These are phyloP conservation scores for Peronospora tabacina DNA, from an alignment of 352 stramenopile species.

Conservation along the genomic window DNA sequence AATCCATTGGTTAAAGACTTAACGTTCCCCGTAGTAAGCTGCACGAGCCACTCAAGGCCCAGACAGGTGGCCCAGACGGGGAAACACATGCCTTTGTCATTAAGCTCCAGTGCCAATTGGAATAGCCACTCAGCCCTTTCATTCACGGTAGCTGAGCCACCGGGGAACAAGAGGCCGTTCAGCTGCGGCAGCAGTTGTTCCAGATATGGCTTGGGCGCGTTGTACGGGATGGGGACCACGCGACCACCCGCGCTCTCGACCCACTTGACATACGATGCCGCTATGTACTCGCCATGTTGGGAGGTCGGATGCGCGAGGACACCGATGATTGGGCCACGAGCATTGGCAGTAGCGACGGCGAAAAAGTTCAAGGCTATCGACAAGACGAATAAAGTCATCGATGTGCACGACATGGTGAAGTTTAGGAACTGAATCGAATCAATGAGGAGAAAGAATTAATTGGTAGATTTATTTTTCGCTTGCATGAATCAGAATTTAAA, in stretches of 20 bases:
- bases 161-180: slow-evolving; percentile 64
- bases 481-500: too few relatives aligned
- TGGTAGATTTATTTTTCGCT: too few relatives aligned
- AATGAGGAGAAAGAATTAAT: too few relatives aligned
- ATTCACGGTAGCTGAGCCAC: slow-evolving; percentile 48
- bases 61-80: slow-evolving; percentile 75
- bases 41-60: slow-evolving; percentile 73
- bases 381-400: slow-evolving; percentile 3
- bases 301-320: slow-evolving; percentile 48
- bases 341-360: slow-evolving; percentile 4
- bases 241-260: slow-evolving; percentile 63
- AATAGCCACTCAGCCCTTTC: slow-evolving; percentile 49
- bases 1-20: slow-evolving; percentile 43
- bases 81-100: slow-evolving; percentile 60
- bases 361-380: slow-evolving; percentile 7
- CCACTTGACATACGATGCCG: slow-evolving; percentile 79
- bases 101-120: slow-evolving; percentile 50
- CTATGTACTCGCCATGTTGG: slow-evolving; percentile 66
- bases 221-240: slow-evolving; percentile 70
- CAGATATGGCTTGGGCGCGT: slow-evolving; percentile 49
- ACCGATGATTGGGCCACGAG: slow-evolving; percentile 38
- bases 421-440: slow-evolving; percentile 4
- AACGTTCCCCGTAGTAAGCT: slow-evolving; percentile 46
- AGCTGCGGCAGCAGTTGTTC: slow-evolving; percentile 49
- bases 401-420: slow-evolving; percentile 6